phyloP scores from a whole-genome alignment of 805 yeast species.

The Metschnikowia lachancei region DNA sequence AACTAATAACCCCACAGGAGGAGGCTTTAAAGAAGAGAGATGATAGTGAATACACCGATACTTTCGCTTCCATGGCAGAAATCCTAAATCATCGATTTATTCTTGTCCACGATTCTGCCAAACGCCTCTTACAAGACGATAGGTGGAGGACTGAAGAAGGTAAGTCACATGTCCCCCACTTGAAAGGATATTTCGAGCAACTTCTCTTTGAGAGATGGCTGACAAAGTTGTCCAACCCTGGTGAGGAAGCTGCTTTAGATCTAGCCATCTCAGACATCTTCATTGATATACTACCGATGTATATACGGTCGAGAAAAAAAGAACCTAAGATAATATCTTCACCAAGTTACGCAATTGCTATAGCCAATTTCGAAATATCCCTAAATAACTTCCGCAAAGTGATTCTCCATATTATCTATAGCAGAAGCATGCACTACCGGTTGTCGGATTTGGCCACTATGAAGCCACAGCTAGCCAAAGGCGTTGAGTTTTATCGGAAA shows the following conservation, averaged over 20 bases:
- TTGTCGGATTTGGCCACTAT: background rate
- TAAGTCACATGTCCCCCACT: background rate
- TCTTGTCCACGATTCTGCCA: background rate
- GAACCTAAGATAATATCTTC: background rate
- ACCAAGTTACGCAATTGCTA: background rate
- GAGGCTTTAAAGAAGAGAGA: too few relatives aligned
- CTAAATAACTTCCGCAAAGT: background rate
- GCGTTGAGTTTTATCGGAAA: background rate
- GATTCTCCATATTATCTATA: background rate
- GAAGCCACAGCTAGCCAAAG: background rate
- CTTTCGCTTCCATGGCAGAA: too few relatives aligned
- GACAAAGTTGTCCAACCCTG: background rate
- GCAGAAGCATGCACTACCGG: constrained; percentile 1
- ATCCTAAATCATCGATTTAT: background rate
- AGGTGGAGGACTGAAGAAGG: background rate
- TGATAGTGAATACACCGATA: too few relatives aligned
- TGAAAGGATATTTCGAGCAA: constrained; percentile 6
- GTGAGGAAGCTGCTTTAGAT: background rate
- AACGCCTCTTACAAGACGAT: background rate
- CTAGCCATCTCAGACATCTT: background rate
- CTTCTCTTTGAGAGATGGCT: constrained; percentile 7
- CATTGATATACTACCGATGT: background rate
- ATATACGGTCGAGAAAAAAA: background rate
- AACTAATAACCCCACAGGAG: too few relatives aligned
- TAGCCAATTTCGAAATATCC: background rate